A percentile compares a stretch with the other conserved stretches of the same genome.
Conservation (phyloP, 495 filamentous ascomycete species). For the Sabuloglossum arenarium region DNA sequence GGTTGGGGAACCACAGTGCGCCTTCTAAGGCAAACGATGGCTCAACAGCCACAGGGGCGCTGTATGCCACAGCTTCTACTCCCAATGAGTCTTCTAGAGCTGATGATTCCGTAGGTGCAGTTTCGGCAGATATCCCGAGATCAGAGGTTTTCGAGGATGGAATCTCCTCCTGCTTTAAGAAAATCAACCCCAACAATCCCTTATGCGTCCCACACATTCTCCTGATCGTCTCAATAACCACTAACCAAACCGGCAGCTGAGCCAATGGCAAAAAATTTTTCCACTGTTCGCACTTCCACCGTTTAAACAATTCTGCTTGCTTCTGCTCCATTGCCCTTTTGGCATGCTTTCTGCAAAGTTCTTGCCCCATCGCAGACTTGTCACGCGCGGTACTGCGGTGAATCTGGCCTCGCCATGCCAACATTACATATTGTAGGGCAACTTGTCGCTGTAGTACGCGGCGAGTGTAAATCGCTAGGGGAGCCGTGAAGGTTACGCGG, state of each 20-base stretch:
- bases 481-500: constrained; percentile 34
- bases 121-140: not conserved
- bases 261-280: constrained; percentile 21
- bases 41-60: constrained; percentile 20
- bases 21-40: constrained; percentile 44
- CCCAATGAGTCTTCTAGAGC: constrained; percentile 1
- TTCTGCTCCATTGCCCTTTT: not conserved
- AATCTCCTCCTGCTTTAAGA: not conserved
- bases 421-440: constrained; percentile 27
- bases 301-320: constrained; percentile 2
- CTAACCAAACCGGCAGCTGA: constrained; percentile 47
- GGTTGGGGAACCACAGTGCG: constrained; percentile 61
- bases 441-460: constrained; percentile 20
- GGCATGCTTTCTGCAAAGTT: not conserved
- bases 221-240: constrained; percentile 44
- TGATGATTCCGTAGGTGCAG: not conserved
- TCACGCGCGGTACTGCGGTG: constrained; percentile 10
- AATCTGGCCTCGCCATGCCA: constrained; percentile 23
- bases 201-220: constrained; percentile 35
- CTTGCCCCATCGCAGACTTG: not conserved
- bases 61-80: not conserved
- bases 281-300: constrained; percentile 29
- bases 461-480: constrained; percentile 33
- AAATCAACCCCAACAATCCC: constrained; percentile 28
- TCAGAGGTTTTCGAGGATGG: not conserved